phyloP scores from a whole-genome alignment of 148 eudicot species.

The Spergularia marina region DNA sequence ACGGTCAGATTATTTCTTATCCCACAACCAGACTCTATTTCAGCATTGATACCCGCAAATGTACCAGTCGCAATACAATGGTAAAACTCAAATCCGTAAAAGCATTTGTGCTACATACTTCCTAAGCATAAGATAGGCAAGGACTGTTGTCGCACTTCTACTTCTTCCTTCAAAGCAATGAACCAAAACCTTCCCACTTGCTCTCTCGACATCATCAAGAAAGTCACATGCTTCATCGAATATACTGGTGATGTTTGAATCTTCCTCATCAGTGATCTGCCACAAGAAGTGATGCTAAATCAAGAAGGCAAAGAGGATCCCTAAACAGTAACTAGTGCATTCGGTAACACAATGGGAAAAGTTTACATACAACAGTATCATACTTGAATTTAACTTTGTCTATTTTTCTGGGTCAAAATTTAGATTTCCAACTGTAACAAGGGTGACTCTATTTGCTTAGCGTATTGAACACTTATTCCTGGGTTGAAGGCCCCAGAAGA shows the following conservation, averaged over 20 bases:
- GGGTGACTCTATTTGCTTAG: not conserved
- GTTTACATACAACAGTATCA: no score
- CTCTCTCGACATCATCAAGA: slow-evolving; percentile 63
- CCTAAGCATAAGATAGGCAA: slow-evolving; percentile 82
- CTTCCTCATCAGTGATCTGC: slow-evolving; percentile 89
- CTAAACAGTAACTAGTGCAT: not conserved
- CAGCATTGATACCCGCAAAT: not conserved
- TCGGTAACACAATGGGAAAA: not conserved
- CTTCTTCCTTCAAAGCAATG: slow-evolving; percentile 99
- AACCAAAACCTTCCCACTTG: slow-evolving; percentile 86
- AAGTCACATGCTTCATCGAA: slow-evolving; percentile 83
- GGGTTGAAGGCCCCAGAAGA: not conserved
- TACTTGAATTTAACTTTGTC: no score
- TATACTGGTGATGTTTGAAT: slow-evolving; percentile 68
- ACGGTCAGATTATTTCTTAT: slow-evolving; percentile 3
- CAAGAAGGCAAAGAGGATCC: not conserved
- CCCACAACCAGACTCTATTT: not conserved
- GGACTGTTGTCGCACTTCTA: slow-evolving; percentile 86
- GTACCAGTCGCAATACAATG: not conserved
- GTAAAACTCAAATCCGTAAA: not conserved
- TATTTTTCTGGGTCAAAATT: no score
- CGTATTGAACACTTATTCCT: not conserved
- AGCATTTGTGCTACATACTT: slow-evolving; percentile 54
- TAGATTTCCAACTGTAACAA: not conserved
- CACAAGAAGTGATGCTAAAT: not conserved